Conservation (phyloP, 441 rosid species). For the Syzygium syzygioides region DNA sequence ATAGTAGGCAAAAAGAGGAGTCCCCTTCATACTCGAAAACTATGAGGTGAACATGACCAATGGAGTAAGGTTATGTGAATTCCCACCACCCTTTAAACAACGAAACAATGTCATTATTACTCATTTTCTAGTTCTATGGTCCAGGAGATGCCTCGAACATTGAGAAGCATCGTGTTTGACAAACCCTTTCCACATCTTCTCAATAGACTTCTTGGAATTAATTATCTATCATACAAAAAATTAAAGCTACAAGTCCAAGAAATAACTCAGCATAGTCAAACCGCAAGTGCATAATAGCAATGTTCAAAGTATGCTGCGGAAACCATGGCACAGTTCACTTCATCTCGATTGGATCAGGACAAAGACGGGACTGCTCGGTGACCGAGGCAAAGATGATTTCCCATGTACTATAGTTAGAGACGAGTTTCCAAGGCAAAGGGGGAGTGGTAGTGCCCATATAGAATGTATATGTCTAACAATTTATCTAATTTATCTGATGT, state of each 20-base stretch:
- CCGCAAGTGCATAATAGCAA: neutral
- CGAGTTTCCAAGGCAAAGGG: no score
- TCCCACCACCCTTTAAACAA: neutral
- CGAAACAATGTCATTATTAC: accelerated
- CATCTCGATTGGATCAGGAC: neutral
- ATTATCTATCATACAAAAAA: neutral
- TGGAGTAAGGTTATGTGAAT: no score
- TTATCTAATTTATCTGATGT: no score
- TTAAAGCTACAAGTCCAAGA: neutral
- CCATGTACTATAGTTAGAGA: no score
- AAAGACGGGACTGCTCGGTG: neutral
- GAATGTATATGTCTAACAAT: no score
- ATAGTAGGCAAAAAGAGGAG: no score
- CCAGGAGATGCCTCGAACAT: neutral
- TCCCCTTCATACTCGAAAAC: no score
- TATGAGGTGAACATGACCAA: no score
- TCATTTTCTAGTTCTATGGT: neutral
- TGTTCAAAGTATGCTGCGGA: neutral
- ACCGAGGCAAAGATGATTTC: neutral
- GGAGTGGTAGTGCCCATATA: no score
- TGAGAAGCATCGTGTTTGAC: no score
- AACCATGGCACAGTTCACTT: neutral
- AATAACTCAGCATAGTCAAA: neutral
- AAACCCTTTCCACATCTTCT: neutral
- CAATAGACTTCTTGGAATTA: neutral